Base-by-base conservation (phyloP, 306 rosid genomes). In the Cicer pinnatifidum region DNA sequence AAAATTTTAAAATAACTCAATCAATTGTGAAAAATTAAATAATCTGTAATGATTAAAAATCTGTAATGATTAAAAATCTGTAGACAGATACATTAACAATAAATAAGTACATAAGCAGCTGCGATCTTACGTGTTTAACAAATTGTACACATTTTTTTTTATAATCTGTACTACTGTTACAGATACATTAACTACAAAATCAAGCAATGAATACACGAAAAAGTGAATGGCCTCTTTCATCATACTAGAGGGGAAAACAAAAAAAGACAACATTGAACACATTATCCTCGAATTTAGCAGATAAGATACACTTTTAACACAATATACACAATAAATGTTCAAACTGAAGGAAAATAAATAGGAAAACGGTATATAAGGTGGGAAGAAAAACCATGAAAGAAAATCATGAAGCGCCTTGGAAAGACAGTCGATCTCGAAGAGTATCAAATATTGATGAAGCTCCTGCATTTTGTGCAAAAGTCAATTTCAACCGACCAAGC, bases 391-490 rank as follows among this genome's bases (percentile, higher is more conserved):
- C 51, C 1, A 12, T 11, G 60, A 9, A 45, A 43, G 19, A 67
- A 59, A 75, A 79, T 75, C 83, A 88, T 3, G 87, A 91, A 67
- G 81, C 92, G 7, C 97, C 98, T 81, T 68, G 97, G 76, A 89
- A 91, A 52, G 96, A 87, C 71, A 86, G 67, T 43, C 96, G 79
- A 67, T 93, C 98, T 56, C 97, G 85, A 77, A 94, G 95, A 53
- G 99, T 89, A 62, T 94, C 96, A 56, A 94, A 94, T 78, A 89
- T 81, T 43, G 97, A 79, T 9, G 95, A 83, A 67, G 96, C 97
- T 23, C 90, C 92, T 1, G 95, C 84, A 80, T 89, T 91, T 81
- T 91, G 97, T 43, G 96, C 83, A 73, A 94, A 88, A 0, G 97
- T 89, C 77, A 72, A 80, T 81, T 89, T 94, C 78, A 94, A 83